Evolutionary conservation across 1,139 yeast genomes (phyloP).

Genomic region (Arxiozyma slooffiae): DNA sequence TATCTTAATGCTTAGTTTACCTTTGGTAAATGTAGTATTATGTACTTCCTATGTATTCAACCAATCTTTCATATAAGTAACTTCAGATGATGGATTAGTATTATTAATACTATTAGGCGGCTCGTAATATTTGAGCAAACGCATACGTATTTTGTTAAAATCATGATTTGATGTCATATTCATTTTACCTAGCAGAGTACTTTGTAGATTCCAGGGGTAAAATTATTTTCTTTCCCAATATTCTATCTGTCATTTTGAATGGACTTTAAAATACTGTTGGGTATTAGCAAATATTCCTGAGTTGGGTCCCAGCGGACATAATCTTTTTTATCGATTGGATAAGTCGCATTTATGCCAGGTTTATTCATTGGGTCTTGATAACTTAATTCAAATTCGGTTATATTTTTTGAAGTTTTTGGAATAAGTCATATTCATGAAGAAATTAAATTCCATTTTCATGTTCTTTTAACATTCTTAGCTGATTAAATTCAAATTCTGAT

Average conservation of each 20-base stretch:
- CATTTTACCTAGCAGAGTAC: constrained; percentile 22
- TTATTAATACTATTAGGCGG: constrained; percentile 24
- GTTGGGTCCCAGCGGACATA: constrained; percentile 45
- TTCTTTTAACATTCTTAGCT: constrained; percentile 18
- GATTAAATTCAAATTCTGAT: constrained; percentile 29
- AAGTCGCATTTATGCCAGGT: constrained; percentile 38
- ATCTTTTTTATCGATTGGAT: constrained; percentile 46
- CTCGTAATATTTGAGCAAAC: constrained; percentile 24
- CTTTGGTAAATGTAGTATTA: constrained; percentile 25
- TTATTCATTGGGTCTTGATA: constrained; percentile 46
- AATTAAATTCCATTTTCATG: constrained; percentile 23
- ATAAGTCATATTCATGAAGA: constrained; percentile 38
- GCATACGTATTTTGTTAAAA: constrained; percentile 21
- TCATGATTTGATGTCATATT: constrained; percentile 15
- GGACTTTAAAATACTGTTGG: constrained; percentile 42
- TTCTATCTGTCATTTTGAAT: constrained; percentile 22
- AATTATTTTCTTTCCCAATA: constrained; percentile 6
- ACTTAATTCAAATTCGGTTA: constrained; percentile 62
- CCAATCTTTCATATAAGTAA: constrained; percentile 18
- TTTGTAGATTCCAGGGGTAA: constrained; percentile 26
- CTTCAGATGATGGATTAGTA: constrained; percentile 21
- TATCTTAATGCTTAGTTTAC: constrained; percentile 23
- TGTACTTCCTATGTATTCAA: constrained; percentile 15
- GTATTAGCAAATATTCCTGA: constrained; percentile 49
- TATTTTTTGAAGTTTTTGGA: constrained; percentile 52